Base-by-base conservation (phyloP, 2,329 filamentous ascomycete genomes). In the Monosporascus sp. region DNA sequence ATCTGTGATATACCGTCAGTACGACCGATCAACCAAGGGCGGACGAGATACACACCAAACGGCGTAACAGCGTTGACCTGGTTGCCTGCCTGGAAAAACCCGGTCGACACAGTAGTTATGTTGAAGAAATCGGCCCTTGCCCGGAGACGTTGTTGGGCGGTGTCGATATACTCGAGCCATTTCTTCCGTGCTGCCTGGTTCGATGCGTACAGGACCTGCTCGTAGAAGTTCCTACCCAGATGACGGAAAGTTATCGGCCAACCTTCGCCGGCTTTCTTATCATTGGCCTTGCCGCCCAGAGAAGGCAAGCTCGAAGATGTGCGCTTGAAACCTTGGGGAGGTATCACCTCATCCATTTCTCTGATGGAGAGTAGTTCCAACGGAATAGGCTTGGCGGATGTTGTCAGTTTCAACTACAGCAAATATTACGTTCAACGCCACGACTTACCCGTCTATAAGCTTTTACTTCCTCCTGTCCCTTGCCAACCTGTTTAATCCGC, bases 171-270 rank as follows among this genome's bases (percentile, higher is more conserved):
- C 72, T 99, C 92, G 68, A 99, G 90, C 87, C 94, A 99, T 72
- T 97, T 99, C 69, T 93, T 90, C 54, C 94, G 83, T 25, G 90
- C 89, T 8, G 90, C 88, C 61, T 90, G 87, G 54, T 90, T 95
- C 9, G 87, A 85, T 47, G 91, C 93, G 70, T 88, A 97, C 5
- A 99, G 79, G 3, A 92, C 94, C 63, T 91, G 76, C 68, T 97
- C 93, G 67, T 97, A 99, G 35, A 93, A 94, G 51, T 91, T 92
- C 72, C 96, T 97, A 48, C 94, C 94, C 55, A 99, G 80, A 77
- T 97, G 91, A 61, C 89, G 87, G 78, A 99, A 99, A 2, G 93
- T 97, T 56, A 99, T 95, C 0, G 94, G 94, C 74, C 90, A 95
- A 47, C 89, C 90, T 62, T 96, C 90, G 44, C 74, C 72, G 61